Conservation (phyloP, 2,329 filamentous ascomycete species). For the Drechslerella coelobrocha region DNA sequence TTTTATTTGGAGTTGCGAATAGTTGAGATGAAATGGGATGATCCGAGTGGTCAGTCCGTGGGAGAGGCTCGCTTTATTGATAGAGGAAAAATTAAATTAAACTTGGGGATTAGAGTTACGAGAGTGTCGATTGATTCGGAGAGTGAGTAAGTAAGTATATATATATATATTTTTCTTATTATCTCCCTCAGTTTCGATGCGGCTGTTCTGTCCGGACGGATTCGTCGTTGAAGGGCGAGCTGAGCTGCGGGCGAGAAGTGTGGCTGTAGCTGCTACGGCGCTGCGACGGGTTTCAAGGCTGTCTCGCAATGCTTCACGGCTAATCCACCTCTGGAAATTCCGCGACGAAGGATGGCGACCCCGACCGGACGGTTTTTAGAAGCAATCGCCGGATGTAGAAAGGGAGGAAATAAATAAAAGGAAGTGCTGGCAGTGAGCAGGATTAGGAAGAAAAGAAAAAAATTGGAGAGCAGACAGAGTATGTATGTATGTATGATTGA, state of each 20-base stretch:
- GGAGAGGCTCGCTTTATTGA: too few species aligned
- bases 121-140: too few species aligned
- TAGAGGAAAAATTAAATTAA: too few species aligned
- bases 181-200: too few species aligned
- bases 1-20: too few species aligned
- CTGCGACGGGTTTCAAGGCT: slow-evolving; percentile 32
- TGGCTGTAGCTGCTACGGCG: slow-evolving; percentile 20
- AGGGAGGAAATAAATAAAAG: background rate
- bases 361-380: background rate
- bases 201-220: slow-evolving; percentile 24
- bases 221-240: slow-evolving; percentile 23
- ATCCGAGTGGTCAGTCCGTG: too few species aligned
- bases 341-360: background rate
- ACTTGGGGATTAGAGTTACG: too few species aligned
- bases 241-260: slow-evolving; percentile 8
- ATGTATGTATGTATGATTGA: background rate
- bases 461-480: background rate
- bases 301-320: slow-evolving; percentile 23
- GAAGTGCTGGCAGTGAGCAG: background rate
- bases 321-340: slow-evolving; percentile 15
- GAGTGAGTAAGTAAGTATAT: too few species aligned
- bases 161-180: background rate
- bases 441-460: background rate
- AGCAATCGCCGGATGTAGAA: slow-evolving; percentile 1
- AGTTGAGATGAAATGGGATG: too few species aligned